Conservation (phyloP, 192 early-diverging fungal genomes). For the Backusella morwellensis region DNA sequence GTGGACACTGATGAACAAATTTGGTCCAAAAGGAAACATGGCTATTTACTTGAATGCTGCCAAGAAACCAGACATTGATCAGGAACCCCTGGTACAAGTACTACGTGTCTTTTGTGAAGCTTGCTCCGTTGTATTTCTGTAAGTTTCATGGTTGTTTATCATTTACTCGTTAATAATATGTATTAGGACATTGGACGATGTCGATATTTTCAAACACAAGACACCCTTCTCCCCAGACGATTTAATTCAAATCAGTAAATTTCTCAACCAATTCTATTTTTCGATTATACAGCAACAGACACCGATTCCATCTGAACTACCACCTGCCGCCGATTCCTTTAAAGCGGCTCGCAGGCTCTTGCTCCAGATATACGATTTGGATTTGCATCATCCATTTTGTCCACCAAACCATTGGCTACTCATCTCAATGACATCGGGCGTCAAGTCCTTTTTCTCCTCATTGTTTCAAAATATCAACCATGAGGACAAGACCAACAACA, state of each 20-base stretch:
- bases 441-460: conserved; percentile 21
- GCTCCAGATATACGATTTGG: conserved; percentile 66
- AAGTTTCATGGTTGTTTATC: conserved; percentile 10
- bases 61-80: conserved; percentile 36
- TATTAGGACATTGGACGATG: conserved; percentile 22
- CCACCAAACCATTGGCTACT: conserved; percentile 63
- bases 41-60: conserved; percentile 57
- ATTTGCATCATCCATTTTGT: conserved; percentile 58
- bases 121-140: conserved; percentile 57
- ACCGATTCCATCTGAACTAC: conserved; percentile 12
- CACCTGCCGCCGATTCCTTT: conserved; percentile 30
- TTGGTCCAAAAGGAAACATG: conserved; percentile 58
- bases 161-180: not conserved
- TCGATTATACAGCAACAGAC: conserved; percentile 41
- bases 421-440: conserved; percentile 28
- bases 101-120: conserved; percentile 64
- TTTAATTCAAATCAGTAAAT: conserved; percentile 42
- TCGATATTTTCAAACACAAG: conserved; percentile 22
- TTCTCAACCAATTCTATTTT: conserved; percentile 70
- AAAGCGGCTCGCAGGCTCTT: conserved; percentile 55
- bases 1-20: conserved; percentile 55
- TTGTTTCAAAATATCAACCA: conserved; percentile 14
- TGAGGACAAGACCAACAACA: not conserved
- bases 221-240: conserved; percentile 12
- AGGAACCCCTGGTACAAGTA: conserved; percentile 56